phyloP scores from a whole-genome alignment of 139 green algal genomes.

The Cymbomonas tetramitiformis region DNA sequence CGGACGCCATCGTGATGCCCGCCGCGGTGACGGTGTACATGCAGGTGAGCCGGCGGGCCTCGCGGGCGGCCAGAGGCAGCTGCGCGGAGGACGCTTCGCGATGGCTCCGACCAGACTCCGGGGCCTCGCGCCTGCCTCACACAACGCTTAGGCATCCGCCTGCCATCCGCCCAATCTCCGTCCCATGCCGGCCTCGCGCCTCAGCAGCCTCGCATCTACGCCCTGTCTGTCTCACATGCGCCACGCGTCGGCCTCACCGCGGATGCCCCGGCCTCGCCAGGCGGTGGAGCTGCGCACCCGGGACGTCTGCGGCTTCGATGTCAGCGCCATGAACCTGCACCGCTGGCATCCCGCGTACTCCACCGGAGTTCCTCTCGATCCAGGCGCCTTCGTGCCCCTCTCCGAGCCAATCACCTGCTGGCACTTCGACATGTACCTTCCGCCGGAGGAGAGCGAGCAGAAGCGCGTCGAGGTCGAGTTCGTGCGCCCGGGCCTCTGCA shows the following conservation, averaged over 20 bases:
- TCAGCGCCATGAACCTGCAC: slow-evolving; percentile 40
- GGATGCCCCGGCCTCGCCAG: no score
- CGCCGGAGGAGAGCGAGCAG: slow-evolving; percentile 28
- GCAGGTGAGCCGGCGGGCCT: no score
- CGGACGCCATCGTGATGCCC: slow-evolving; percentile 43
- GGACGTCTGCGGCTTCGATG: slow-evolving; percentile 38
- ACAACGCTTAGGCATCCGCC: no score
- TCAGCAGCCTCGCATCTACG: no score
- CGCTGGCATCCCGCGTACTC: slow-evolving; percentile 40
- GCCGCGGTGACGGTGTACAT: slow-evolving; percentile 44
- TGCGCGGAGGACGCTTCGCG: no score
- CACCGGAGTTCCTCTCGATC: slow-evolving; percentile 23
- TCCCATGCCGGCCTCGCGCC: no score
- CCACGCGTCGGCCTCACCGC: no score
- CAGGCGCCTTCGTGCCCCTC: slow-evolving; percentile 30
- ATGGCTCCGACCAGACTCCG: no score
- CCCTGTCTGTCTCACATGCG: no score
- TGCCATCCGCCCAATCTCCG: no score
- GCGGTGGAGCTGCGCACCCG: slow-evolving; percentile 35
- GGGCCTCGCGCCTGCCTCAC: no score
- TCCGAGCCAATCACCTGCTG: slow-evolving; percentile 36
- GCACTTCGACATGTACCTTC: slow-evolving; percentile 50
- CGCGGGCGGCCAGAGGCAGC: no score
- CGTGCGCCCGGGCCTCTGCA: slow-evolving; percentile 13
- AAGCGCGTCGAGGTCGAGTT: slow-evolving; percentile 49